These are phyloP conservation scores for Cladosporium velox DNA, from an alignment of 2,329 filamentous ascomycete genomes.

Conservation along the genomic window DNA sequence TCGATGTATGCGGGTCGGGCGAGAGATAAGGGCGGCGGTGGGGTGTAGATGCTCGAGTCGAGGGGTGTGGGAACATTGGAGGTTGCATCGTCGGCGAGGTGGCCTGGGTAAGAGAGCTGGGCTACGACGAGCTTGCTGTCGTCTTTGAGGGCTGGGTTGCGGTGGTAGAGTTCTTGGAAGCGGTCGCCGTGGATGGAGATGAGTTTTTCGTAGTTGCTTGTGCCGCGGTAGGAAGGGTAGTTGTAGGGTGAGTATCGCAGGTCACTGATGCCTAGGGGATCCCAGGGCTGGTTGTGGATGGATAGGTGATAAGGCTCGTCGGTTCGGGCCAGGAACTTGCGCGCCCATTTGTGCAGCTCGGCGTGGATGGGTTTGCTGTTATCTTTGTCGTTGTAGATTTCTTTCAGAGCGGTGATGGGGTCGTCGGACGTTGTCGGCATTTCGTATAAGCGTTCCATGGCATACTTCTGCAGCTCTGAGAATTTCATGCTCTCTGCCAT, in stretches of 20 bases:
- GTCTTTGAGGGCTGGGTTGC: conserved; percentile 25
- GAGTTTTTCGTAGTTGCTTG: conserved; percentile 27
- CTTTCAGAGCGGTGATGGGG: conserved; percentile 39
- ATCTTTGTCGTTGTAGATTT: conserved; percentile 37
- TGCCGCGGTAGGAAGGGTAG: conserved; percentile 8
- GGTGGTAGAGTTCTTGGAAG: conserved; percentile 25
- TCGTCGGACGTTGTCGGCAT: conserved; percentile 39
- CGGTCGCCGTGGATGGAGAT: conserved; percentile 7
- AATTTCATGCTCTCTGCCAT: conserved; percentile 40
- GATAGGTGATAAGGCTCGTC: conserved; percentile 14
- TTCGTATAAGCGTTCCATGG: conserved; percentile 38
- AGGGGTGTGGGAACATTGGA: background rate
- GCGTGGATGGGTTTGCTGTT: conserved; percentile 26
- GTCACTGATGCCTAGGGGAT: background rate
- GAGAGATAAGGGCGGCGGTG: background rate
- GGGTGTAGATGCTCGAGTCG: background rate
- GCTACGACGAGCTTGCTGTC: conserved; percentile 25
- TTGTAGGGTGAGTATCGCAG: background rate
- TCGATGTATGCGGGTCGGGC: background rate
- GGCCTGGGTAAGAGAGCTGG: conserved; percentile 12
- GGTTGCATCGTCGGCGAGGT: background rate
- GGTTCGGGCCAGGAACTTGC: conserved; percentile 27
- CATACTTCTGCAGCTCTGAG: conserved; percentile 39
- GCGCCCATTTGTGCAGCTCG: conserved; percentile 33
- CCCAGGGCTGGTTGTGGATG: background rate